Base-by-base conservation (phyloP, 2,329 filamentous ascomycete genomes). In the Metarhizium sp. region DNA sequence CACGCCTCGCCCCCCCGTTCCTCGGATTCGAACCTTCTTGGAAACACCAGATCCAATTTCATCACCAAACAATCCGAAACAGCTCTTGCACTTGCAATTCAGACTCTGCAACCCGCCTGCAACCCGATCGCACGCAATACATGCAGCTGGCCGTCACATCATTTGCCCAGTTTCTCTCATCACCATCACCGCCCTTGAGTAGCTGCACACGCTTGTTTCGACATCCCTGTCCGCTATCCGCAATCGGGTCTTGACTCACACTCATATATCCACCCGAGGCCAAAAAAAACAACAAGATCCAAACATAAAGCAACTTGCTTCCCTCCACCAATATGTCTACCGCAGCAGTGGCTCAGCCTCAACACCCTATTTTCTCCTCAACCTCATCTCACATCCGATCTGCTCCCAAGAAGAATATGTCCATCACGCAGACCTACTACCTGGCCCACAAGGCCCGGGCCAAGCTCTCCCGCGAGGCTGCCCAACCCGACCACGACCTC, bases 391-490 rank as follows among this genome's bases (percentile, higher is more conserved):
- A 68, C 54, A 62, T 63, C 59, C 66, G 66, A 50, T 54, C 62
- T 56, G 62, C 75, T 52, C 72, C 75, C 61, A 80, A 87, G 77
- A 88, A 91, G 75, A 92, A 87, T 76, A 97, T 97, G 94, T 95
- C 88, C 71, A 87, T 97, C 77, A 95, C 92, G 32, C 91, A 96
- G 76, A 97, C 92, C 59, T 99, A 97, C 87, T 96, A 90, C 78
- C 87, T 97, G 66, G 94, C 94, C 71, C 92, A 96, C 80, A 92
- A 92, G 75, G 94, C 94, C 70, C 86, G 94, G 72, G 87, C 86
- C 66, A 99, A 99, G 90, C 91, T 99, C 69, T 91, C 91, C 62
- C 83, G 81, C 61, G 92, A 97, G 78, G 94, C 94, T 77, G 84
- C 86, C 73, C 87, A 87, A 67, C 79, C 90, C 66, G 92, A 97